Conservation (phyloP, 2,329 filamentous ascomycete species). For the Aspergillus sp. region DNA sequence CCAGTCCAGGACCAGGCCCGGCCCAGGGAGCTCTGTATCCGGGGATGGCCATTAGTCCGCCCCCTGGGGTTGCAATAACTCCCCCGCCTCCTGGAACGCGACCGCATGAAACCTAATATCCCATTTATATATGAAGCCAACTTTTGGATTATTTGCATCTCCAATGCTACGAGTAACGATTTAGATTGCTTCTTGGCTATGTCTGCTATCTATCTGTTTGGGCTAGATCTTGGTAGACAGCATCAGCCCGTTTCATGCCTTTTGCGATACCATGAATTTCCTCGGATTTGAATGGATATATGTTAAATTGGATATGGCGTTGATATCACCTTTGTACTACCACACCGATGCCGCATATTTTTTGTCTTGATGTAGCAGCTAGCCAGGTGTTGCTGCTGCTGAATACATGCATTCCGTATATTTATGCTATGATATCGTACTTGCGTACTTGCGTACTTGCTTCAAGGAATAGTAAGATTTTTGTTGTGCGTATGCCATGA, state of each 20-base stretch:
- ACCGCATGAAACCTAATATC: neutral
- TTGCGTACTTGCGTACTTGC: neutral
- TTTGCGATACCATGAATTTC: neutral
- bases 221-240: neutral
- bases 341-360: neutral
- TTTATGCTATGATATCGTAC: neutral
- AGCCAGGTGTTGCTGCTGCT: neutral
- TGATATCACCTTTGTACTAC: neutral
- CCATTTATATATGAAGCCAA: neutral
- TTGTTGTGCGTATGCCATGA: too few species aligned
- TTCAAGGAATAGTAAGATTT: neutral
- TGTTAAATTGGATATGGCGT: conserved; percentile 10
- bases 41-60: neutral
- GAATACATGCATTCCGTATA: neutral
- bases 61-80: neutral
- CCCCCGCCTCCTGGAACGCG: neutral
- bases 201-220: neutral
- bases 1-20: neutral
- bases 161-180: neutral
- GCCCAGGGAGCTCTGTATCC: neutral
- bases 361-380: neutral
- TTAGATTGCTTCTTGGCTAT: neutral
- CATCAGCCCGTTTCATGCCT: neutral
- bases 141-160: neutral
- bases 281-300: neutral